These are phyloP conservation scores for Phaeomoniella chlamydospora DNA, from an alignment of 2,329 filamentous ascomycete genomes.

Conservation along the genomic window DNA sequence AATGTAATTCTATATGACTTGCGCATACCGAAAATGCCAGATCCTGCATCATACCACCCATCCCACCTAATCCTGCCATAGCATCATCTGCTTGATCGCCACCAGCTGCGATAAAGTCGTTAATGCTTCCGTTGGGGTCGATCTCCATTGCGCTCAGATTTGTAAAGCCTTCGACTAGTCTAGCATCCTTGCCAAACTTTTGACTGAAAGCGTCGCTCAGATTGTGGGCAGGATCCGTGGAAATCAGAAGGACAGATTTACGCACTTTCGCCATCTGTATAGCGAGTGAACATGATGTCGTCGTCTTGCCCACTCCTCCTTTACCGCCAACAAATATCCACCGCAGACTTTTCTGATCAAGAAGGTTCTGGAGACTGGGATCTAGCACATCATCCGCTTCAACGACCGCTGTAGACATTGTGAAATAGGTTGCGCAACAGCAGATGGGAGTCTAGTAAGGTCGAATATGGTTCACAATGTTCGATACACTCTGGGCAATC, in stretches of 20 bases:
- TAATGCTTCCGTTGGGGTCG: slow-evolving; percentile 93
- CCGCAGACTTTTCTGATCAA: slow-evolving; percentile 86
- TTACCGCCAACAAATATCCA: slow-evolving; percentile 99
- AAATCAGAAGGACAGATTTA: slow-evolving; percentile 93
- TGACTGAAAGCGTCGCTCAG: slow-evolving; percentile 94
- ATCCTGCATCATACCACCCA: slow-evolving; percentile 98
- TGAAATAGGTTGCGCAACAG: too few species aligned
- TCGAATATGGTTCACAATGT: too few species aligned
- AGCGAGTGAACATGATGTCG: slow-evolving; percentile 95
- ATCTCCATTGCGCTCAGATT: slow-evolving; percentile 99
- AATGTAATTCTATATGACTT: slow-evolving; percentile 1
- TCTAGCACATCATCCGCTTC: slow-evolving; percentile 56
- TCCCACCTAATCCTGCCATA: slow-evolving; percentile 50
- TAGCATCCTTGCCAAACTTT: slow-evolving; percentile 98
- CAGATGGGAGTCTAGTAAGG: too few species aligned
- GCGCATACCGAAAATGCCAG: slow-evolving; percentile 69
- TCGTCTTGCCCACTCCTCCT: slow-evolving; percentile 96
- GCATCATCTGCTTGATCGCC: slow-evolving; percentile 59
- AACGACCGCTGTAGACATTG: slow-evolving; percentile 23
- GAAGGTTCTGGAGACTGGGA: slow-evolving; percentile 82
- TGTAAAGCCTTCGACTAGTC: slow-evolving; percentile 77
- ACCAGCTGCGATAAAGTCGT: slow-evolving; percentile 72
- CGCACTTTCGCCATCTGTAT: slow-evolving; percentile 93
- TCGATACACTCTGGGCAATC: too few species aligned
- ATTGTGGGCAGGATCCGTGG: slow-evolving; percentile 96